Percentiles rank a stretch among this genome's conserved stretches.
phyloP scores from a whole-genome alignment of 108 stramenopile genomes.

The Nitzschia sp. region DNA sequence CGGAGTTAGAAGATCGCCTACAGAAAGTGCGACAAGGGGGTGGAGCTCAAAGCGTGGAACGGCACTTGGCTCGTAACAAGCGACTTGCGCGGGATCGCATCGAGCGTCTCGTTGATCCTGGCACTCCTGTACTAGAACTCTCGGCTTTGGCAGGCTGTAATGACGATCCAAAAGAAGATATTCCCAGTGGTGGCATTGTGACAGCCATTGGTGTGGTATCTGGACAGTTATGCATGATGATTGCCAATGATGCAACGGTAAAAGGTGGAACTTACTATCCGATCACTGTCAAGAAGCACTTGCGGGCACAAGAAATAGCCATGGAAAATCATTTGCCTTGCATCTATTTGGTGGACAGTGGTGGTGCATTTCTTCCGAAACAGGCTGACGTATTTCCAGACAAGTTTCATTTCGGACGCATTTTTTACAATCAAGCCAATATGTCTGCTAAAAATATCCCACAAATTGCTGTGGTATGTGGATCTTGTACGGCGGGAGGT shows the following conservation, averaged over 20 bases:
- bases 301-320: constrained; percentile 98
- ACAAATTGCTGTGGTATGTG: constrained; percentile 96
- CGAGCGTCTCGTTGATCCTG: constrained; percentile 87
- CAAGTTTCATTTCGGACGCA: constrained; percentile 93
- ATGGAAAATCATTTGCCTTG: constrained; percentile 93
- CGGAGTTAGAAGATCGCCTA: constrained; percentile 27
- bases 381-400: constrained; percentile 98
- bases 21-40: constrained; percentile 51
- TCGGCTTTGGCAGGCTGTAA: constrained; percentile 87
- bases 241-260: constrained; percentile 99
- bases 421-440: constrained; percentile 96
- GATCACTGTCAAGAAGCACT: constrained; percentile 98
- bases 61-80: constrained; percentile 87
- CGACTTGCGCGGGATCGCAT: constrained; percentile 95
- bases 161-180: constrained; percentile 52
- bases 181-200: constrained; percentile 94
- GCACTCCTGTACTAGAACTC: constrained; percentile 94
- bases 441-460: constrained; percentile 90
- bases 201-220: constrained; percentile 95
- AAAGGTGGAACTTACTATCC: constrained; percentile 99
- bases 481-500: constrained; percentile 98
- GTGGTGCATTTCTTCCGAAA: constrained; percentile 95
- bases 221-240: constrained; percentile 91
- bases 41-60: constrained; percentile 61
- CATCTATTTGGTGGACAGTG: constrained; percentile 94